These are phyloP conservation scores for Penicillium sp. DNA, from an alignment of 2,329 filamentous ascomycete genomes.

Conservation along the genomic window DNA sequence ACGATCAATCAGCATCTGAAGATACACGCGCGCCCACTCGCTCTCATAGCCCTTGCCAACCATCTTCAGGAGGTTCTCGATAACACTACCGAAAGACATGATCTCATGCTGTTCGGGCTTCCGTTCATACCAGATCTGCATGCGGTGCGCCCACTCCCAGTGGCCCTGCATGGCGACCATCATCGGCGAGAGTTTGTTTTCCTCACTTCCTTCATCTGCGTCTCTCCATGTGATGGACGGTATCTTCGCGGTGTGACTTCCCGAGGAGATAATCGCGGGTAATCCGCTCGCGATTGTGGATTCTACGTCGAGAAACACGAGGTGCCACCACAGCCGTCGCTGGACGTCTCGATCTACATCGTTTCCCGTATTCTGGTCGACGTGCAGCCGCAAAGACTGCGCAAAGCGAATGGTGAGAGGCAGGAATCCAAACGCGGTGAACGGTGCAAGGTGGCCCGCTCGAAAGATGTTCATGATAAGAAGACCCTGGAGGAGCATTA, in stretches of 20 bases:
- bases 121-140: slow-evolving; percentile 1
- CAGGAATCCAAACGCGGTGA: not conserved
- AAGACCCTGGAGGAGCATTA: slow-evolving; percentile 1
- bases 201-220: not conserved
- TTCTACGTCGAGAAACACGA: not conserved
- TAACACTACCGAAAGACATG: not conserved
- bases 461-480: not conserved
- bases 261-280: not conserved
- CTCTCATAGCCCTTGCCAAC: not conserved
- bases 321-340: not conserved
- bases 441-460: not conserved
- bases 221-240: not conserved
- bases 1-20: not conserved
- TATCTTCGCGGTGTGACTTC: not conserved
- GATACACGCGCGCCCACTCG: not conserved
- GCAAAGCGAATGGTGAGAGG: not conserved
- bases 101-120: not conserved
- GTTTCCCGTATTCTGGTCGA: not conserved
- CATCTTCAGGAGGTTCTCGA: not conserved
- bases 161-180: not conserved
- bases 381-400: not conserved
- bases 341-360: not conserved
- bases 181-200: not conserved
- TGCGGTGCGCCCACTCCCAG: not conserved
- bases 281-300: not conserved